Percentiles rank a stretch among this genome's conserved stretches.
Evolutionary conservation across 306 rosid genomes (phyloP).

Genomic region (Vigna radiata): DNA sequence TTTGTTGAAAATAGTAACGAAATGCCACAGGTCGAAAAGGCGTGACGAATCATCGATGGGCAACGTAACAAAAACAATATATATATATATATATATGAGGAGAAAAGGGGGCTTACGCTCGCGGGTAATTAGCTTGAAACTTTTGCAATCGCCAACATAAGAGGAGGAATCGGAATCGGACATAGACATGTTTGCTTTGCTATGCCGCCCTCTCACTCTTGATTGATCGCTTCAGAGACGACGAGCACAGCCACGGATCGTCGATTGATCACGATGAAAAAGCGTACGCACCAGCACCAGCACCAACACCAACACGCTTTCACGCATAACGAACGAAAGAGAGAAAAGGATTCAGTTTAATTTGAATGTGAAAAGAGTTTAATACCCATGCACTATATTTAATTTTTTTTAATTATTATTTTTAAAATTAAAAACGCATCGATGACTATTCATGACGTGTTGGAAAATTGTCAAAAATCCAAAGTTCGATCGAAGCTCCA

Average conservation of each 20-base stretch:
- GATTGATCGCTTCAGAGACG: slow-evolving; percentile 39
- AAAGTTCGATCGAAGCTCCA: background rate
- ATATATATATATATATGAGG: background rate
- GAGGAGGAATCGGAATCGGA: slow-evolving; percentile 56
- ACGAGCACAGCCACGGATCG: slow-evolving; percentile 39
- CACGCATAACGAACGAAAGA: background rate
- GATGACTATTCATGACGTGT: slow-evolving; percentile 21
- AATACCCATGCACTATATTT: background rate
- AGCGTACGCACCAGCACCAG: background rate
- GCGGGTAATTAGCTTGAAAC: slow-evolving; percentile 54
- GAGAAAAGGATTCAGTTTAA: background rate
- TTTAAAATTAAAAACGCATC: background rate
- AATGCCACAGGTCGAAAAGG: background rate
- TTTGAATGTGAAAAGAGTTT: slow-evolving; percentile 5
- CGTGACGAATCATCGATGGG: background rate
- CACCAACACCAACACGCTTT: background rate
- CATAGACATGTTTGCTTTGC: slow-evolving; percentile 48
- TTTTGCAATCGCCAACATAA: slow-evolving; percentile 45
- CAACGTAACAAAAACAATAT: background rate
- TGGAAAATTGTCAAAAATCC: slow-evolving; percentile 27
- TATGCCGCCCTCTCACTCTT: slow-evolving; percentile 27
- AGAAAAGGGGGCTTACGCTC: slow-evolving; percentile 49
- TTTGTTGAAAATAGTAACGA: background rate
- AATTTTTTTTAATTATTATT: background rate
- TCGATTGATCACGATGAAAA: slow-evolving; percentile 3